A percentile compares a stretch with the other conserved stretches of the same genome.
These are phyloP conservation scores for Austroboletus niveus DNA, from an alignment of 1,284 basidiomycete genomes.

Conservation along the genomic window DNA sequence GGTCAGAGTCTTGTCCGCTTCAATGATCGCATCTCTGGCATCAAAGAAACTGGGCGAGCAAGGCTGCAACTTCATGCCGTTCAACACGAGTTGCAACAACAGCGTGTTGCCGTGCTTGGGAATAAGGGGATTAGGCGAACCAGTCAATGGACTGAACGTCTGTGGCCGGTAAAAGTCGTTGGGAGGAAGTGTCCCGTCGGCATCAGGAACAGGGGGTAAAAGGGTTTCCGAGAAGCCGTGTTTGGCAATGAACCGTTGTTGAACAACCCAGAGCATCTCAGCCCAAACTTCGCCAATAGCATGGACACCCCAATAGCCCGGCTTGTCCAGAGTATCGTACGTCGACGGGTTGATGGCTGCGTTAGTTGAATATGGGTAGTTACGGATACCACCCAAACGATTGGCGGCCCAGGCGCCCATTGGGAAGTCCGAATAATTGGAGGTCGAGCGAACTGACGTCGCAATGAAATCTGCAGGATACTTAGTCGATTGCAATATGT, in stretches of 20 bases:
- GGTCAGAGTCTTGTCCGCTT: conserved; percentile 89
- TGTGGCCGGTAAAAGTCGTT: conserved; percentile 73
- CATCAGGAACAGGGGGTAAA: conserved; percentile 73
- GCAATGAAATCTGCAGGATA: conserved; percentile 68
- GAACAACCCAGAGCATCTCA: conserved; percentile 86
- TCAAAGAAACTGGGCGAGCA: conserved; percentile 92
- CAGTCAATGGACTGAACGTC: conserved; percentile 31
- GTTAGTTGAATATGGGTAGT: conserved; percentile 85
- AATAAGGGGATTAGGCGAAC: conserved; percentile 61
- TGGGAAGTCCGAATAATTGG: conserved; percentile 72
- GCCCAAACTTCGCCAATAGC: conserved; percentile 97
- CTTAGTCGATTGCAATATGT: conserved; percentile 3
- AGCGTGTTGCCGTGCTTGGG: conserved; percentile 94
- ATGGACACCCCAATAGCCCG: conserved; percentile 90
- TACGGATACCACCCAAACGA: conserved; percentile 74
- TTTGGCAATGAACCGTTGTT: conserved; percentile 73
- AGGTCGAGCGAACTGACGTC: conserved; percentile 77
- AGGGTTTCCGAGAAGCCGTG: conserved; percentile 78
- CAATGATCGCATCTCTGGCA: conserved; percentile 89
- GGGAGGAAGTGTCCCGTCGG: conserved; percentile 56
- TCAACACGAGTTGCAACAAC: conserved; percentile 81
- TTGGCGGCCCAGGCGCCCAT: conserved; percentile 98
- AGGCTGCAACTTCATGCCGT: conserved; percentile 93
- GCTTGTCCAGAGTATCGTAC: conserved; percentile 95
- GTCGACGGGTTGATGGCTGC: conserved; percentile 82